Conservation (phyloP, 805 yeast genomes). For the Candida sithepensis region DNA sequence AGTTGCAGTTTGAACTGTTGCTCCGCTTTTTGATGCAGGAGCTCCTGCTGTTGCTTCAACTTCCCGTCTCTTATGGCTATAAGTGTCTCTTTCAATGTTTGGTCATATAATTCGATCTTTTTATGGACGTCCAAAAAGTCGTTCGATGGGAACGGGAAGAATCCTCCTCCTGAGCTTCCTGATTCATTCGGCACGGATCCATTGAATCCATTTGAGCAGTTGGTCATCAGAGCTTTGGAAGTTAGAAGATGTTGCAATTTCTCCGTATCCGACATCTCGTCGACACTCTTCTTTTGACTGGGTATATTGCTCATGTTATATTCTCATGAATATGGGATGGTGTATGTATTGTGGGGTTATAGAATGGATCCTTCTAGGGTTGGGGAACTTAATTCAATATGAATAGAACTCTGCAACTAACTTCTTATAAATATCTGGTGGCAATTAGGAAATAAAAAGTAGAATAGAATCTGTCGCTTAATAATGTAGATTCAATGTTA, state of each 20-base stretch:
- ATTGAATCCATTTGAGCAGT: background rate
- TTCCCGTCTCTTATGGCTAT: slow-evolving; percentile 16
- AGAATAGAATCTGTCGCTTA: too few species aligned
- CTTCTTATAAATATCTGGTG: too few species aligned
- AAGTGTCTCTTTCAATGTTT: slow-evolving; percentile 17
- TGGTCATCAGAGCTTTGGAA: slow-evolving; percentile 13
- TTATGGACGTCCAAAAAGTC: slow-evolving; percentile 15
- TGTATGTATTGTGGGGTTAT: background rate
- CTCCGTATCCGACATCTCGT: slow-evolving; percentile 16
- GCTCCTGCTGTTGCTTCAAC: slow-evolving; percentile 5
- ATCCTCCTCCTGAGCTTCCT: background rate
- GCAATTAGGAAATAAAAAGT: too few species aligned
- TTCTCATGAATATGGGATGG: background rate
- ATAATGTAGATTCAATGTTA: too few species aligned
- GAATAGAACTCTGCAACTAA: too few species aligned
- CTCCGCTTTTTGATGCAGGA: slow-evolving; percentile 2
- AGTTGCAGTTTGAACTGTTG: background rate
- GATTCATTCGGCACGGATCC: background rate
- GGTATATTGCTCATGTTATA: background rate
- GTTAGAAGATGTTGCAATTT: slow-evolving; percentile 15
- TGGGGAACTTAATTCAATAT: too few species aligned
- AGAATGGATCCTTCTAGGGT: background rate
- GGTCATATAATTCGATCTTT: slow-evolving; percentile 17
- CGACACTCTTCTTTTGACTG: slow-evolving; percentile 3
- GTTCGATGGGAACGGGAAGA: slow-evolving; percentile 9